phyloP scores from a whole-genome alignment of 495 filamentous ascomycete genomes.

The Podospora anserina region DNA sequence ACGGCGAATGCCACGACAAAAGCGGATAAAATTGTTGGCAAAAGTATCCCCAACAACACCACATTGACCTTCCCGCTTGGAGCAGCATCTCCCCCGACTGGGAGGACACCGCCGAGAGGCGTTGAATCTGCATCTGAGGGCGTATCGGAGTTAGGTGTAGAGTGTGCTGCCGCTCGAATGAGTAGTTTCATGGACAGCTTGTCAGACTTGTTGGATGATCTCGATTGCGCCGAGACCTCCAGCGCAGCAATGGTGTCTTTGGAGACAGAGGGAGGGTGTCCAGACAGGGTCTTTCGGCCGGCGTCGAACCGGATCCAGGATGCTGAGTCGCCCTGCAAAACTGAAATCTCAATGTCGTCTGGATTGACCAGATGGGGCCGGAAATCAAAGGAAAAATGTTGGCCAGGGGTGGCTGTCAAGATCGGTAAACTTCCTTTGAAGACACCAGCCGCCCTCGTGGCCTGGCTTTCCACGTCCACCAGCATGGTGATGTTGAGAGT shows the following conservation, averaged over 20 bases:
- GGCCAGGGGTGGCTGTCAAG: slow-evolving; percentile 58
- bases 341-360: slow-evolving; percentile 51
- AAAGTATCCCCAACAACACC: slow-evolving; percentile 21
- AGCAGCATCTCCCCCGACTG: slow-evolving; percentile 6
- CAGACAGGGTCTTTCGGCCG: slow-evolving; percentile 54
- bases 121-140: slow-evolving; percentile 6
- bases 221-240: slow-evolving; percentile 50
- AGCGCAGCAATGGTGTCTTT: slow-evolving; percentile 41
- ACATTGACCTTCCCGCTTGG: slow-evolving; percentile 15
- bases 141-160: slow-evolving; percentile 4
- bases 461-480: slow-evolving; percentile 44
- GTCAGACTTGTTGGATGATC: slow-evolving; percentile 40
- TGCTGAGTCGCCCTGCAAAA: slow-evolving; percentile 49
- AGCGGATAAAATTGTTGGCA: slow-evolving; percentile 21
- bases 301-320: slow-evolving; percentile 69
- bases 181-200: slow-evolving; percentile 50
- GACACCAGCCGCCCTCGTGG: slow-evolving; percentile 21
- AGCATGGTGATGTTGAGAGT: slow-evolving; percentile 60
- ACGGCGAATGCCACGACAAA: slow-evolving; percentile 18
- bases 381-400: slow-evolving; percentile 63
- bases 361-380: slow-evolving; percentile 52
- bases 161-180: slow-evolving; percentile 36
- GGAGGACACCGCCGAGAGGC: background rate
- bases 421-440: slow-evolving; percentile 40
- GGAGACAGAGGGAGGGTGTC: slow-evolving; percentile 53